Evolutionary conservation across 2,329 filamentous ascomycete species (phyloP).

Genomic region (Coniochaeta sp.): DNA sequence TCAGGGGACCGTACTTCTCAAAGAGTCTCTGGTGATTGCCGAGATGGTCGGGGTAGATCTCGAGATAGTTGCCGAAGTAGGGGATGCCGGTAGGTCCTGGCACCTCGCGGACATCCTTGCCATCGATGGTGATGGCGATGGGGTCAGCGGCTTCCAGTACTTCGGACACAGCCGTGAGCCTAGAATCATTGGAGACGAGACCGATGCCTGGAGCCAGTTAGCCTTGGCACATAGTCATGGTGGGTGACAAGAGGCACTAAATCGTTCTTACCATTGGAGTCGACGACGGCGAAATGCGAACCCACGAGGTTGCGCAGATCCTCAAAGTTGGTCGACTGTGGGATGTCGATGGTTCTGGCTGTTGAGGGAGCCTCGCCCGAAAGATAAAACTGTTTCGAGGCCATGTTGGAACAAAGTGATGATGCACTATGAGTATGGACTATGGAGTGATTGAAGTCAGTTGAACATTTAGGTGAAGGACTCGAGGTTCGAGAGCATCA

Average conservation of each 20-base stretch:
- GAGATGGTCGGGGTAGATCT: slow-evolving; percentile 49
- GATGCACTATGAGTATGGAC: no score
- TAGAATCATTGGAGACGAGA: not conserved
- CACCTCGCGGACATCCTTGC: slow-evolving; percentile 37
- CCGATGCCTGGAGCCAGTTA: slow-evolving; percentile 12
- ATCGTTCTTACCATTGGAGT: slow-evolving; percentile 25
- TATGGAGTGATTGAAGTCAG: no score
- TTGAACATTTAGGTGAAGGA: not conserved
- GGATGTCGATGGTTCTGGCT: slow-evolving; percentile 28
- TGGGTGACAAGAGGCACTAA: slow-evolving; percentile 5
- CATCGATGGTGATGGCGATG: slow-evolving; percentile 32
- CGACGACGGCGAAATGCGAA: slow-evolving; percentile 34
- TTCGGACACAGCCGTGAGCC: slow-evolving; percentile 3
- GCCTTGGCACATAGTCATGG: not conserved
- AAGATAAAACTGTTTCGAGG: slow-evolving; percentile 30
- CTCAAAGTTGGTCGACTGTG: slow-evolving; percentile 23
- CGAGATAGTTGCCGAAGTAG: slow-evolving; percentile 45
- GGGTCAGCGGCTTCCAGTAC: not conserved
- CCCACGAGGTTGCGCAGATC: slow-evolving; percentile 31
- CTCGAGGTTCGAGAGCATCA: not conserved
- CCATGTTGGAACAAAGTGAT: slow-evolving; percentile 1
- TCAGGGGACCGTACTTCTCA: slow-evolving; percentile 41
- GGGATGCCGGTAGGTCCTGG: slow-evolving; percentile 41
- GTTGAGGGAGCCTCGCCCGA: slow-evolving; percentile 28
- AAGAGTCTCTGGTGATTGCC: slow-evolving; percentile 39